Evolutionary conservation across 257 asterid genomes (phyloP), one percentile per base, ranked within the genome.

Genomic region (Penstemon barbatus): DNA sequence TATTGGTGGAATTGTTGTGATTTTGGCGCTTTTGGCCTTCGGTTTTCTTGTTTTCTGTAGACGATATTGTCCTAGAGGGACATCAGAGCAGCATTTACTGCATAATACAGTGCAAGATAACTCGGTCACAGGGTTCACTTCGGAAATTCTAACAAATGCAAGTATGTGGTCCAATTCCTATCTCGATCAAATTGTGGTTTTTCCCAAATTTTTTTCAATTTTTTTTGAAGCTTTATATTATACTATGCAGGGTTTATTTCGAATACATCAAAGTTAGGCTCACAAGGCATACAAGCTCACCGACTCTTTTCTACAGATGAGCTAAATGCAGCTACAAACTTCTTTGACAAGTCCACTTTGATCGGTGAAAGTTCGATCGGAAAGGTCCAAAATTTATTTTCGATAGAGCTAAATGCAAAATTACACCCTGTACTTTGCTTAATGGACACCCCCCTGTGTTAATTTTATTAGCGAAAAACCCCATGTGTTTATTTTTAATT

Each of bases 311-410:
- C 78, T 5, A 54, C 80, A 3, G 86, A 82, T 5, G 95, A 88
- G 88, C 71, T 88, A 15, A 76, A 79, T 76, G 88, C 76, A 55
- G 85, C 90, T n/a, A 88, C 90, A 54, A 70, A 79, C 69, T 71
- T 72, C 79, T 88, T 88, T 13, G 81, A 84, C 66, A 74, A 42
- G 48, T 74, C 80, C 10, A 40, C 77, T 74, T 69, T 86, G 74
- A 75, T 87, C 75, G 92, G 92, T 6, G 78, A 80, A 75, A 84
- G 90, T 64, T 85, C 79, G 13, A 75, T 70, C 18, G 88, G 95
- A 57, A 85, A 87, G 89, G 92, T 87, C 74, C 65, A 62, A 65
- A 38, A 19, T 55, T 33, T 36, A 9, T 7, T 39, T 49, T 10
- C n/a, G 2, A 25, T 25, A 25, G 33, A 25, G 33, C 33, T 25